Conservation (phyloP, 106 monocot genomes). For the Narthecium ossifragum region DNA sequence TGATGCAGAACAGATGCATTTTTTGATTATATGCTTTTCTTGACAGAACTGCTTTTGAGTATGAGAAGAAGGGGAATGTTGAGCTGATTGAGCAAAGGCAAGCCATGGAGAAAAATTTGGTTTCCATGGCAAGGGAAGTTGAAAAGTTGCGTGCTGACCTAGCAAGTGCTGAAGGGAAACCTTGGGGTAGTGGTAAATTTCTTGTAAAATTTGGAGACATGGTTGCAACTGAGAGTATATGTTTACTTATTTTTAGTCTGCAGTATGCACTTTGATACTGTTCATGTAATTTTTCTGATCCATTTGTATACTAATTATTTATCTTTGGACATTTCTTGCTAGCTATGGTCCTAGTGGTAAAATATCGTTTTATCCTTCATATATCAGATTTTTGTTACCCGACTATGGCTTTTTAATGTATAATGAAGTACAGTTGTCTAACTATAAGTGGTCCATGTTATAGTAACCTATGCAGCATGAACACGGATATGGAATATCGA, state of each 20-base stretch:
- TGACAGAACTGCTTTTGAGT: constrained; percentile 58
- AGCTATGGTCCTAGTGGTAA: too few relatives aligned
- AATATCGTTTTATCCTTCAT: too few relatives aligned
- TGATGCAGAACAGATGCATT: neutral
- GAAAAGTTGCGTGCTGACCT: constrained; percentile 49
- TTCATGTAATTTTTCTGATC: too few relatives aligned
- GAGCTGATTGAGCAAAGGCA: constrained; percentile 56
- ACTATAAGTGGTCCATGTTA: too few relatives aligned
- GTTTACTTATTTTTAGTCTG: neutral
- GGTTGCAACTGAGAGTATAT: neutral
- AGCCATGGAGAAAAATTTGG: constrained; percentile 59
- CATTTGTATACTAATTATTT: too few relatives aligned
- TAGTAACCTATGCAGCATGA: too few relatives aligned
- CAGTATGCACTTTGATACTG: neutral
- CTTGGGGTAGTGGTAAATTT: constrained; percentile 31
- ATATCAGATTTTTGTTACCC: too few relatives aligned
- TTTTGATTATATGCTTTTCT: neutral
- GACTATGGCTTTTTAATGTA: too few relatives aligned
- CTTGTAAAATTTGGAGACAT: neutral
- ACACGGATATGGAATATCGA: too few relatives aligned
- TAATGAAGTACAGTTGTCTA: too few relatives aligned
- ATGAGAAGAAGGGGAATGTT: constrained; percentile 76
- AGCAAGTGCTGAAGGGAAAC: constrained; percentile 26
- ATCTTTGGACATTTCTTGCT: too few relatives aligned
- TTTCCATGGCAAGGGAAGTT: constrained; percentile 63